Conservation (phyloP, 805 yeast species). For the Saturnispora halmiae region DNA sequence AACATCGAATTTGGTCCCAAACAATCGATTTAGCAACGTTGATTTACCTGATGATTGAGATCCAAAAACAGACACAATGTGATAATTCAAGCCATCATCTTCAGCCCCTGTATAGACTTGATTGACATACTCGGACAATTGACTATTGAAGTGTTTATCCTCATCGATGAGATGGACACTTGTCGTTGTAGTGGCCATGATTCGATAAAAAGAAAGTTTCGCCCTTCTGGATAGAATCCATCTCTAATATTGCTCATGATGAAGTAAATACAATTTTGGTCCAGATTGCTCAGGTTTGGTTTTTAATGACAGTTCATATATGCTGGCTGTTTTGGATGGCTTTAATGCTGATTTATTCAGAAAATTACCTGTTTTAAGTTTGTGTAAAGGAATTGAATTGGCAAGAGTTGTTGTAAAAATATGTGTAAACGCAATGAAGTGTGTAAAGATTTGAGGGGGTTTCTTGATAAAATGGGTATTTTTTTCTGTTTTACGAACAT, state of each 20-base stretch:
- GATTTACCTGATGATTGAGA: conserved; percentile 96
- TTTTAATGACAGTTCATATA: not conserved
- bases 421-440: too few species aligned
- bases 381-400: too few species aligned
- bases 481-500: too few species aligned
- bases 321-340: too few species aligned
- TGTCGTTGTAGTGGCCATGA: not conserved
- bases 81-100: conserved; percentile 63
- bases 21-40: conserved; percentile 75
- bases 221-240: too few species aligned
- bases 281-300: not conserved
- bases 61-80: conserved; percentile 91
- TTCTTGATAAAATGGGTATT: too few species aligned
- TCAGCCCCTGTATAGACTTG: conserved; percentile 21
- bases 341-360: too few species aligned
- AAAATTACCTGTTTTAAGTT: too few species aligned
- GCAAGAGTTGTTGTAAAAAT: too few species aligned
- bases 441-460: too few species aligned
- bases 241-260: not conserved
- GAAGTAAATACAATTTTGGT: not conserved
- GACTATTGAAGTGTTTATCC: conserved; percentile 40
- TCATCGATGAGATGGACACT: conserved; percentile 54
- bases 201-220: not conserved
- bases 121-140: conserved; percentile 26
- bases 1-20: conserved; percentile 82